Evolutionary conservation across 2,329 filamentous ascomycete species (phyloP).

Genomic region (Drechslerella coelobrocha): DNA sequence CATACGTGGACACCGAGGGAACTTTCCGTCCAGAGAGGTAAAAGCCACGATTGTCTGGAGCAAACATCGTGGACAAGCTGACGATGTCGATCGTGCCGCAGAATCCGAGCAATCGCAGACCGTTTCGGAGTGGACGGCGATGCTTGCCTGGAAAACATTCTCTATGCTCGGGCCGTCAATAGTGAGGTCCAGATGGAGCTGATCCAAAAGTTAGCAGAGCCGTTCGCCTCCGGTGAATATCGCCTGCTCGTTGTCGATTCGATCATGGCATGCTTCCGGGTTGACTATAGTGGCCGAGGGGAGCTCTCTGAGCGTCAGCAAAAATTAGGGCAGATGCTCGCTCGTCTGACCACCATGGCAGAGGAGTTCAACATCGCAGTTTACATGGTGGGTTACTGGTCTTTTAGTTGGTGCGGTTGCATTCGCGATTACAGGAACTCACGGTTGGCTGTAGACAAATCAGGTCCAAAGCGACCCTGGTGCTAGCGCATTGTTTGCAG

Average conservation of each 20-base stretch:
- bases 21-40: slow-evolving; percentile 70
- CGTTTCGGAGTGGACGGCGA: slow-evolving; percentile 63
- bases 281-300: slow-evolving; percentile 71
- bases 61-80: background rate
- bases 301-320: slow-evolving; percentile 73
- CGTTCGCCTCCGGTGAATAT: slow-evolving; percentile 70
- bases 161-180: slow-evolving; percentile 70
- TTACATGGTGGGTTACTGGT: slow-evolving; percentile 62
- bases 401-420: slow-evolving; percentile 11
- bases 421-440: slow-evolving; percentile 18
- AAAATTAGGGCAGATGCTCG: slow-evolving; percentile 71
- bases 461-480: slow-evolving; percentile 75
- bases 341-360: slow-evolving; percentile 69
- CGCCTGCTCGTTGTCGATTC: slow-evolving; percentile 72
- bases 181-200: slow-evolving; percentile 72
- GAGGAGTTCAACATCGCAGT: slow-evolving; percentile 74
- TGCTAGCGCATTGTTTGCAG: slow-evolving; percentile 71
- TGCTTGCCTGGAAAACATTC: slow-evolving; percentile 71
- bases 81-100: slow-evolving; percentile 17
- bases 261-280: slow-evolving; percentile 73
- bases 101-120: slow-evolving; percentile 47
- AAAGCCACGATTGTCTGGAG: background rate
- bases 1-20: slow-evolving; percentile 72
- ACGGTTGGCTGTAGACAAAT: slow-evolving; percentile 64
- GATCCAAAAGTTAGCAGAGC: slow-evolving; percentile 67